Percentiles rank a stretch among this genome's conserved stretches.
These are phyloP conservation scores for Teratosphaeria gauchensis DNA, from an alignment of 2,329 filamentous ascomycete genomes.

Conservation along the genomic window DNA sequence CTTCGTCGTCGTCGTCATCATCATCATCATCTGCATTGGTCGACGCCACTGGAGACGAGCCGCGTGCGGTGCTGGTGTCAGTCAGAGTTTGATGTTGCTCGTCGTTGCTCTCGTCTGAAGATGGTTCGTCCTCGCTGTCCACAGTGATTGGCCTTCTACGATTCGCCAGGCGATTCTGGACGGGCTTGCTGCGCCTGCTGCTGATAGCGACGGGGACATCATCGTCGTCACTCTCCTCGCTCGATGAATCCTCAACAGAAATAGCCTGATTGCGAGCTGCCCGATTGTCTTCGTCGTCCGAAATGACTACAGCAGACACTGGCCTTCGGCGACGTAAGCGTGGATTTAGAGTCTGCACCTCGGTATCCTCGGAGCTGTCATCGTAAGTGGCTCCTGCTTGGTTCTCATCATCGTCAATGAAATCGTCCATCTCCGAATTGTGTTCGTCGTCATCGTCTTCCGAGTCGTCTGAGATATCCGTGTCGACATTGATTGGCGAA, in stretches of 20 bases:
- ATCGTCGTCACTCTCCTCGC: constrained; percentile 1
- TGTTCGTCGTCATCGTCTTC: constrained; percentile 11
- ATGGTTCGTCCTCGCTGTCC: background rate
- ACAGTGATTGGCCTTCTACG: background rate
- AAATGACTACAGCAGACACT: constrained; percentile 8
- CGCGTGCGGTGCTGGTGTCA: background rate
- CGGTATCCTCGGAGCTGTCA: constrained; percentile 4
- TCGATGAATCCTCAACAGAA: constrained; percentile 5
- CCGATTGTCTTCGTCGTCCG: constrained; percentile 13
- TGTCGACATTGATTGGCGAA: background rate
- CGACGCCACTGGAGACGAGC: background rate
- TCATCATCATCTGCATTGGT: background rate
- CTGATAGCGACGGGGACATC: background rate
- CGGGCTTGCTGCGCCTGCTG: constrained; percentile 1
- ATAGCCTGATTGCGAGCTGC: background rate
- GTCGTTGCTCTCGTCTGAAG: background rate
- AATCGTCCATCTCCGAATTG: constrained; percentile 10
- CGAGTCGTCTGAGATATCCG: constrained; percentile 3
- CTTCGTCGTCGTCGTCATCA: background rate
- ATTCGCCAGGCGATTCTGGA: background rate
- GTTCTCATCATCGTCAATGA: constrained; percentile 8
- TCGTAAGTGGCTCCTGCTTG: constrained; percentile 1
- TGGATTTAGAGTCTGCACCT: background rate
- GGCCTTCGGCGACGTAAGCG: constrained; percentile 1
- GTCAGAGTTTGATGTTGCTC: background rate